Conservation (phyloP, 805 yeast species). For the Teunomyces tritomae region DNA sequence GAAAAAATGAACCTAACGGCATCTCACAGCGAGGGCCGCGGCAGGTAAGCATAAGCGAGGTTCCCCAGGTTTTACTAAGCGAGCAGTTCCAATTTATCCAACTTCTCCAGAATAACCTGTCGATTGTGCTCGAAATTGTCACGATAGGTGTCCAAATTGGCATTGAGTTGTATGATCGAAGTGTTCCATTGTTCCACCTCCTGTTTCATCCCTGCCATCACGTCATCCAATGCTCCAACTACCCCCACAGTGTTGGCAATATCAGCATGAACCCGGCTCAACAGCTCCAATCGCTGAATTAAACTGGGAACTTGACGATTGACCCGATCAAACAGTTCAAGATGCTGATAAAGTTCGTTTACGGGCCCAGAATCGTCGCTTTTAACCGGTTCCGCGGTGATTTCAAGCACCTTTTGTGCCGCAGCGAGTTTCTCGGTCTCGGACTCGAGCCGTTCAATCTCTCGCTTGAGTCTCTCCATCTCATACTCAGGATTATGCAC, state of each 20-base stretch:
- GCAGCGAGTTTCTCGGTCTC: constrained; percentile 26
- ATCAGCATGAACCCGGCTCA: constrained; percentile 33
- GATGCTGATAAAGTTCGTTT: constrained; percentile 20
- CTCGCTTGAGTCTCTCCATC: constrained; percentile 20
- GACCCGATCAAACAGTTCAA: constrained; percentile 25
- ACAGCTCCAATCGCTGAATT: constrained; percentile 26
- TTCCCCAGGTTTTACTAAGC: constrained; percentile 1
- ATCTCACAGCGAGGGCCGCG: not conserved
- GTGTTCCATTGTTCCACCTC: constrained; percentile 33
- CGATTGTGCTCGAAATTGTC: constrained; percentile 21
- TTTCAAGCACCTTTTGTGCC: constrained; percentile 9
- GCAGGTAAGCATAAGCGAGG: constrained; percentile 1
- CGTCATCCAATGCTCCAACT: constrained; percentile 24
- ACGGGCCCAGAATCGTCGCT: constrained; percentile 15
- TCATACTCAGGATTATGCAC: constrained; percentile 35
- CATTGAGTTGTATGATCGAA: constrained; percentile 19
- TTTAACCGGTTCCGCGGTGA: constrained; percentile 1
- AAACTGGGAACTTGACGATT: constrained; percentile 23
- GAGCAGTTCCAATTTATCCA: constrained; percentile 1
- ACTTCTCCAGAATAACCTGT: constrained; percentile 13
- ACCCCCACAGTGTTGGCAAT: constrained; percentile 25
- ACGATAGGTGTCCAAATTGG: constrained; percentile 22
- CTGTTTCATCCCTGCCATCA: constrained; percentile 19
- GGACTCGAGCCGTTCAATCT: constrained; percentile 20
- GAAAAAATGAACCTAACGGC: not conserved